Base-by-base conservation (phyloP, 345 rosid genomes). In the Salix arbutifolia region DNA sequence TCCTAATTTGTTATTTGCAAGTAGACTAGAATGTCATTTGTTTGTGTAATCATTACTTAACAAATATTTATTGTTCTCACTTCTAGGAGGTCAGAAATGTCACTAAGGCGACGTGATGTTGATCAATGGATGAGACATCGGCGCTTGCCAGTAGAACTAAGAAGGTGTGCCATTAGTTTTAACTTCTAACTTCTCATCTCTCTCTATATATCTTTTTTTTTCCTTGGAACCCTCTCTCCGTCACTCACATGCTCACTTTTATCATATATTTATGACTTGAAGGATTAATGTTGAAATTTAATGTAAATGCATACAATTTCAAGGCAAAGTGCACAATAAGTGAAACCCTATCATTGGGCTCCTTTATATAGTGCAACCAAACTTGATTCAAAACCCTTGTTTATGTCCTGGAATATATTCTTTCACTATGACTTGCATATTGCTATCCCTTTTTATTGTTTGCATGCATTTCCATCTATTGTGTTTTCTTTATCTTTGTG, bases 81-180 rank as follows among this genome's bases (percentile, higher is more conserved):
- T 74, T 17, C 38, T 76, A 95, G 99, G 91, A 86, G 89, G 82
- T 74, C 91, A 81, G 97, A 93, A 87, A 89, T 89, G 97, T 83
- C 90, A 60, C 79, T 93, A 67, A 93, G 97, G 79, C 88, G 87
- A 19, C 99, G 96, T 52, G 99, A 93, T 83, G 91, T 93, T 81
- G 94, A 93, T 83, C 96, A 89, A 37, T 95, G 99, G 99, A 95
- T 95, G 99, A 90, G 91, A 50, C 97, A 88, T 81, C 89, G 97
- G 5, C 88, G 89, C 66, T 84, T 95, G 79, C 97, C 99, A 10
- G 87, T 78, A 58, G 80, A 74, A 18, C 83, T 95, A 46, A 86
- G 90, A 83, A 89, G 88, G 99, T 93, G 71, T 12, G 0, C 17
- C 23, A 7, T 50, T 66, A 58, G 16, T 10, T 33, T 53, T 40